Percentiles rank a stretch among this genome's conserved stretches.
These are phyloP conservation scores for Lycium ferocissimum DNA, from an alignment of 257 asterid species.

Conservation along the genomic window DNA sequence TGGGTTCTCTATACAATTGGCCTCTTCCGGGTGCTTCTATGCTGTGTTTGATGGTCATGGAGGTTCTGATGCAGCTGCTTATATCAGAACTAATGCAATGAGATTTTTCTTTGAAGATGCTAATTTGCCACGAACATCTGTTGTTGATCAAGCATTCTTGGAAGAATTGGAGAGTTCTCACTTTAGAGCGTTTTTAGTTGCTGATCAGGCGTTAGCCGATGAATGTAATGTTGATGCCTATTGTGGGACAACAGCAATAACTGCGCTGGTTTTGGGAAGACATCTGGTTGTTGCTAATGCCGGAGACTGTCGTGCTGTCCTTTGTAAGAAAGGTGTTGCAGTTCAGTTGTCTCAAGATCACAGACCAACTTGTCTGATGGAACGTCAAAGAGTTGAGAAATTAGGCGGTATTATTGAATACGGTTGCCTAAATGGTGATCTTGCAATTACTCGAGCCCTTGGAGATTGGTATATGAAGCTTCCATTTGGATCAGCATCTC, in stretches of 20 bases:
- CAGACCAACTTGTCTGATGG: constrained; percentile 69
- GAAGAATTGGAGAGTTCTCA: constrained; percentile 63
- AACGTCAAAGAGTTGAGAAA: constrained; percentile 72
- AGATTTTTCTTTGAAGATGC: constrained; percentile 77
- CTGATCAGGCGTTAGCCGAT: constrained; percentile 78
- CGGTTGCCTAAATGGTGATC: constrained; percentile 86
- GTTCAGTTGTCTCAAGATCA: constrained; percentile 94
- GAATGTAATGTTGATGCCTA: constrained; percentile 60
- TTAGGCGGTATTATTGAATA: constrained; percentile 78
- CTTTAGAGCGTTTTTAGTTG: constrained; percentile 63
- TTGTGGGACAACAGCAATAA: constrained; percentile 94
- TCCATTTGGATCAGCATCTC: constrained; percentile 78
- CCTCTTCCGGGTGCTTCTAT: constrained; percentile 76
- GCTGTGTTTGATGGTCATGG: constrained; percentile 98
- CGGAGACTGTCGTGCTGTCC: constrained; percentile 95
- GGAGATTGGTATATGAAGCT: constrained; percentile 98
- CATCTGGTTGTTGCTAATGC: constrained; percentile 83
- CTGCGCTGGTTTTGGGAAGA: constrained; percentile 77
- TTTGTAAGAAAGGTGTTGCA: constrained; percentile 83
- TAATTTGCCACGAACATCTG: constrained; percentile 61
- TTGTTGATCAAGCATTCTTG: constrained; percentile 61
- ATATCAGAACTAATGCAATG: constrained; percentile 68
- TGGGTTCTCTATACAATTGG: constrained; percentile 70
- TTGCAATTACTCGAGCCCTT: constrained; percentile 89
- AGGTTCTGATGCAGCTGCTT: constrained; percentile 82